phyloP scores from a whole-genome alignment of 345 rosid species.

The Salix koriyanagi region DNA sequence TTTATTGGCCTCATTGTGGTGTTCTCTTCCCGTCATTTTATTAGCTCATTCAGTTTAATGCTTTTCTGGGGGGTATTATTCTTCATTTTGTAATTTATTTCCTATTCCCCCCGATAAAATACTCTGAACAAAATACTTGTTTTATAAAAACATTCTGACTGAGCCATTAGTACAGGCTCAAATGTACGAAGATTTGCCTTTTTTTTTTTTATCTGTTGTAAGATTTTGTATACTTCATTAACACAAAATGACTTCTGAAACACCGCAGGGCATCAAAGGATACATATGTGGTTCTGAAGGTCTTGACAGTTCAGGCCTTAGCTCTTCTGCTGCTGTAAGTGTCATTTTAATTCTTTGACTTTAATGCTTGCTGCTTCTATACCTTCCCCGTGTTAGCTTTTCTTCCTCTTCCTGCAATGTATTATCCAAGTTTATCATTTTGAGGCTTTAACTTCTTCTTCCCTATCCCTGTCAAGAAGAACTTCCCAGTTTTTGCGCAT shows the following conservation, averaged over 20 bases:
- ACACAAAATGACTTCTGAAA: constrained; percentile 4
- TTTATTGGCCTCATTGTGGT: too few species aligned
- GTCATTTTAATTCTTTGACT: constrained; percentile 4
- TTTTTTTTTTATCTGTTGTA: neutral
- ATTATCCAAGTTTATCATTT: neutral
- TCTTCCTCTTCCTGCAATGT: neutral
- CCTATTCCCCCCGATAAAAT: too few species aligned
- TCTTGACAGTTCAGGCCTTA: constrained; percentile 94
- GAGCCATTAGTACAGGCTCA: neutral
- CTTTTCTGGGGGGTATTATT: too few species aligned
- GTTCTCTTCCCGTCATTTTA: too few species aligned
- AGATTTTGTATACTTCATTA: neutral
- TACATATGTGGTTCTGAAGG: constrained; percentile 79
- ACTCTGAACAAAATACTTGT: too few species aligned
- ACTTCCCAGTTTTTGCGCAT: neutral
- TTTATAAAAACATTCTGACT: neutral
- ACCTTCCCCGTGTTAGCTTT: neutral
- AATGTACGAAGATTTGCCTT: neutral
- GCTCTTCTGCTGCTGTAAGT: constrained; percentile 98
- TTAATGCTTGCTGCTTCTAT: neutral
- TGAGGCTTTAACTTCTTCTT: neutral
- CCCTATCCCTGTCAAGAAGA: neutral
- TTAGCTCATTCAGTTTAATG: too few species aligned
- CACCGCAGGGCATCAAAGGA: constrained; percentile 79
- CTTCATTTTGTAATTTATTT: too few species aligned